These are phyloP conservation scores for Polyplosphaeria fusca DNA, from an alignment of 495 filamentous ascomycete species.

Conservation along the genomic window DNA sequence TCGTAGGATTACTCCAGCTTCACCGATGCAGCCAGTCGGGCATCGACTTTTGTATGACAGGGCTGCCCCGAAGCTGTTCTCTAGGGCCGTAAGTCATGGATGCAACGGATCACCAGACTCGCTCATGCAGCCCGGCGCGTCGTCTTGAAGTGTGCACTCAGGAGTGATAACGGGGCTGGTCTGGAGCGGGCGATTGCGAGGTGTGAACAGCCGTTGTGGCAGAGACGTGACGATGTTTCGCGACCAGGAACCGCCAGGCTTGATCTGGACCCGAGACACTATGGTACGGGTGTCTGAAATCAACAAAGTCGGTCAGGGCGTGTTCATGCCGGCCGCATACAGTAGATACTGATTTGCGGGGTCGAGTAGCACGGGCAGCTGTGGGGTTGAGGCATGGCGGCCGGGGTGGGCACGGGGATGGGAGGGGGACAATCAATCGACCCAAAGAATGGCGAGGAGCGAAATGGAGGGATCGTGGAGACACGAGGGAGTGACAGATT, in stretches of 20 bases:
- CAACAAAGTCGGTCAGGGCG: not conserved
- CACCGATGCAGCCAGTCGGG: slow-evolving; percentile 6
- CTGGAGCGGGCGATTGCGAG: not conserved
- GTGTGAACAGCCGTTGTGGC: not conserved
- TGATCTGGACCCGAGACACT: not conserved
- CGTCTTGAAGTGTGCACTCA: not conserved
- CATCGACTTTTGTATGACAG: slow-evolving; percentile 6
- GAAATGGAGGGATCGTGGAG: slow-evolving; percentile 2
- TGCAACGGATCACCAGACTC: slow-evolving; percentile 7
- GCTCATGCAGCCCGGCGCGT: not conserved
- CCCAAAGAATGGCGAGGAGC: not conserved
- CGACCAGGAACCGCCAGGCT: not conserved
- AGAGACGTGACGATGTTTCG: not conserved
- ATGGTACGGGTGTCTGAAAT: not conserved
- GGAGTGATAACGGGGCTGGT: not conserved
- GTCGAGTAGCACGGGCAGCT: slow-evolving; percentile 20
- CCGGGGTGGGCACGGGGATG: not conserved
- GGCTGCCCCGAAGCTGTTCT: not conserved
- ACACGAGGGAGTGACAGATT: not conserved
- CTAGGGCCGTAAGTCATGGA: not conserved
- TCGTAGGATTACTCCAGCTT: not conserved
- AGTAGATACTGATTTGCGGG: slow-evolving; percentile 29
- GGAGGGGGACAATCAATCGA: slow-evolving; percentile 1
- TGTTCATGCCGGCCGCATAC: slow-evolving; percentile 8
- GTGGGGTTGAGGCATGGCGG: slow-evolving; percentile 17